Evolutionary conservation across 768 basidiomycete genomes (phyloP), one percentile per base, ranked within the genome.

Genomic region (Phylloporus sp.): DNA sequence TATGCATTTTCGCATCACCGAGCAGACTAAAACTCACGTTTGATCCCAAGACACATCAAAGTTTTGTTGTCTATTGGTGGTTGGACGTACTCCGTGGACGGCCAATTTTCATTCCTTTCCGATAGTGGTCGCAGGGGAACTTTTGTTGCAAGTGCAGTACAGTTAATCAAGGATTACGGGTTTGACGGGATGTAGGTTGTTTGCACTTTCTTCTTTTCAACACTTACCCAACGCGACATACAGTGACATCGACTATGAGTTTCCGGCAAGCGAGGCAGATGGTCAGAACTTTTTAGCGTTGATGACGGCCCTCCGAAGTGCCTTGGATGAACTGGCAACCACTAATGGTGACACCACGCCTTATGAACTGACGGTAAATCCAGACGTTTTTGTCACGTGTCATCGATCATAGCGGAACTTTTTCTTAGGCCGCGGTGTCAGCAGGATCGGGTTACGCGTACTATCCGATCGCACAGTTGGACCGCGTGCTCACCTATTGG

Each of bases 241-340:
- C 38, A 84, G 84, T 62, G 85, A 88, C 55, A 66, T 88, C 43
- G 89, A 92, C 67, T 91, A 84, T 67, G 90, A 93, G 68, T 91
- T 85, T 60, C 87, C 89, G 0, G 64, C 76, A 29, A 79, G 69
- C 49, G 64, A 74, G 3, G 77, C 67, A 0, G 80, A 85, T 59
- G 87, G 85, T 2, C 77, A 81, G 58, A 86, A 80, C 2, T 81
- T 90, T 47, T 81, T 86, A 16, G 73, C 79, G 51, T 79, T 93
- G 16, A 65, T 84, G 50, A 82, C 80, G 0, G 76, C 77, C 13
- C 71, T 89, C 13, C 78, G 91, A 28, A 67, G 74, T 10, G 86
- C 80, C 0, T 82, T 93, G 52, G 76, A 84, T 55, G 66, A 74
- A 2, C 75, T 88, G 18, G 80, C 80, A 12, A 47, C 66, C 1